Percentiles rank a stretch among this genome's conserved stretches.
Evolutionary conservation across 371 early-diverging fungal genomes (phyloP).

Genomic region (Rhizomucor pusillus): DNA sequence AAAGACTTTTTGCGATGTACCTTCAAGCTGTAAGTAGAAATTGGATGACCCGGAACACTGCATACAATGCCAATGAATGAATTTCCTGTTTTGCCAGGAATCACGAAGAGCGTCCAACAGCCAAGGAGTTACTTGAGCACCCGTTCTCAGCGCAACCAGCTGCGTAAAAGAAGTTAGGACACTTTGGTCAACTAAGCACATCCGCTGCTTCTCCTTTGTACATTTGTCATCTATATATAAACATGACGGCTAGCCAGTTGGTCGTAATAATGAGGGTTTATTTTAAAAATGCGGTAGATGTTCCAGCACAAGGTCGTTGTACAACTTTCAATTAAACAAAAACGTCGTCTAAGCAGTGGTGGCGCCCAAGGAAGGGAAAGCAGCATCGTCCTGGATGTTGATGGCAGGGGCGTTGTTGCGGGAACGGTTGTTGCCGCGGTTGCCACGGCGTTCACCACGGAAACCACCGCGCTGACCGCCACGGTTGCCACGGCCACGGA

Average conservation of each 20-base stretch:
- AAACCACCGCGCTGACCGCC: slow-evolving; percentile 27
- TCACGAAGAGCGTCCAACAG: slow-evolving; percentile 60
- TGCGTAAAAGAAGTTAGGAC: too few relatives aligned
- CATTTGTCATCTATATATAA: too few relatives aligned
- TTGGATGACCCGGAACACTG: not conserved
- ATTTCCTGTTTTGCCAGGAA: slow-evolving; percentile 36
- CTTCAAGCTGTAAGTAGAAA: slow-evolving; percentile 63
- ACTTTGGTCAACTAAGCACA: too few relatives aligned
- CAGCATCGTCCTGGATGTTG: slow-evolving; percentile 69
- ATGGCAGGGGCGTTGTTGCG: slow-evolving; percentile 50
- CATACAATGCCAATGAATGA: not conserved
- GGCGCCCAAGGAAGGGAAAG: slow-evolving; percentile 77
- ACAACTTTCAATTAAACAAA: slow-evolving; percentile 7
- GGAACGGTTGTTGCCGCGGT: slow-evolving; percentile 34
- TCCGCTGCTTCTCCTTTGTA: too few relatives aligned
- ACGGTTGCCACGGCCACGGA: slow-evolving; percentile 37
- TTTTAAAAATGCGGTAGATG: slow-evolving; percentile 12
- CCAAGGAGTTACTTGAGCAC: slow-evolving; percentile 56
- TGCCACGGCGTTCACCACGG: slow-evolving; percentile 27
- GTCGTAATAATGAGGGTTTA: not conserved
- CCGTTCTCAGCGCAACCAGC: slow-evolving; percentile 31
- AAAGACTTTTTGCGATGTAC: slow-evolving; percentile 78
- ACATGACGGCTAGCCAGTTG: too few relatives aligned
- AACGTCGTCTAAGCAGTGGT: slow-evolving; percentile 23
- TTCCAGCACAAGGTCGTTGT: slow-evolving; percentile 6